Conservation (phyloP, 805 yeast species). For the Ogataea trehalophila region DNA sequence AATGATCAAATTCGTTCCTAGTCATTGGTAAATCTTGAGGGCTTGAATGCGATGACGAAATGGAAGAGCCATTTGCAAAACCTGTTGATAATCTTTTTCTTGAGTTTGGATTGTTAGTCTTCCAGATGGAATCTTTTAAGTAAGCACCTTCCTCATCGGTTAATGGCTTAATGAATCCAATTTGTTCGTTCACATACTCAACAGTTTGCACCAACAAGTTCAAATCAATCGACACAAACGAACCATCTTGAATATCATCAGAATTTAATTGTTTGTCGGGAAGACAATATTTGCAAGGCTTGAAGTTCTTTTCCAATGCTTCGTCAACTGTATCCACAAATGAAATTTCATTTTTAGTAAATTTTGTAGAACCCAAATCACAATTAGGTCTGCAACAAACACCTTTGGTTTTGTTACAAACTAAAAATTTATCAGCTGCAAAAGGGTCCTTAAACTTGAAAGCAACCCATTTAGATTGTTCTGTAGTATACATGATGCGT, state of each 20-base stretch:
- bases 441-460: slow-evolving; percentile 64
- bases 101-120: slow-evolving; percentile 8
- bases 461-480: slow-evolving; percentile 53
- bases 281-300: slow-evolving; percentile 51
- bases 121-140: slow-evolving; percentile 14
- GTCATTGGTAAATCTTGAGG: slow-evolving; percentile 30
- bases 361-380: slow-evolving; percentile 39
- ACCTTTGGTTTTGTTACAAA: slow-evolving; percentile 39
- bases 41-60: slow-evolving; percentile 7
- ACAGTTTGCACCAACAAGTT: slow-evolving; percentile 46
- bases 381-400: slow-evolving; percentile 68
- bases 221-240: slow-evolving; percentile 41
- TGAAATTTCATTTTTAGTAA: slow-evolving; percentile 40
- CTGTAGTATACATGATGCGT: slow-evolving; percentile 34
- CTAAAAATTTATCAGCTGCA: slow-evolving; percentile 54
- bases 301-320: slow-evolving; percentile 42
- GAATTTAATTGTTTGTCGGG: slow-evolving; percentile 34
- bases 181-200: slow-evolving; percentile 46
- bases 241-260: slow-evolving; percentile 11
- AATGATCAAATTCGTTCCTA: slow-evolving; percentile 64
- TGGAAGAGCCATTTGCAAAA: slow-evolving; percentile 16
- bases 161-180: slow-evolving; percentile 54
- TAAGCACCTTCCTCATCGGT: slow-evolving; percentile 36
- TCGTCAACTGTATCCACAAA: slow-evolving; percentile 38
- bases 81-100: slow-evolving; percentile 21